These are phyloP conservation scores for Penicillium bovifimosum DNA, from an alignment of 495 filamentous ascomycete genomes.

Conservation along the genomic window DNA sequence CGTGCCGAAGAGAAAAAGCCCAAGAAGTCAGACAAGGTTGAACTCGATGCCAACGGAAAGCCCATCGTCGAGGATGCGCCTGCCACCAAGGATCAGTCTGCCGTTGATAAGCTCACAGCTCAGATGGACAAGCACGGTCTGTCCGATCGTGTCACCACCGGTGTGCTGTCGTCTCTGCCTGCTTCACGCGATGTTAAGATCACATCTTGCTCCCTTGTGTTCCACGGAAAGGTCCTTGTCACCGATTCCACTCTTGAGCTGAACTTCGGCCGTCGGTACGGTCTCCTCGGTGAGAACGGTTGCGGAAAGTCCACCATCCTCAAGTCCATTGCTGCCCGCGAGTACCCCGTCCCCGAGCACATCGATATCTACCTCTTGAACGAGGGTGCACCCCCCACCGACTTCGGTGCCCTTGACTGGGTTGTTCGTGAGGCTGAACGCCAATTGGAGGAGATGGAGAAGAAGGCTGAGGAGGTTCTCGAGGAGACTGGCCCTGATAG, in stretches of 20 bases:
- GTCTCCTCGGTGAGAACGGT: slow-evolving; percentile 95
- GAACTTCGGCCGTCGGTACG: slow-evolving; percentile 88
- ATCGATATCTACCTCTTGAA: slow-evolving; percentile 98
- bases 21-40: slow-evolving; percentile 66
- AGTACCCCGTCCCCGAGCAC: slow-evolving; percentile 94
- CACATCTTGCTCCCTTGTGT: slow-evolving; percentile 85
- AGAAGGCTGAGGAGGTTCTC: slow-evolving; percentile 80
- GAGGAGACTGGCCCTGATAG: slow-evolving; percentile 89
- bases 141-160: slow-evolving; percentile 96
- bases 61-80: slow-evolving; percentile 57
- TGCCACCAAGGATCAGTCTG: slow-evolving; percentile 63
- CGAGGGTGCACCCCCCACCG: slow-evolving; percentile 87
- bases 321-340: slow-evolving; percentile 88
- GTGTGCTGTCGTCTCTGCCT: slow-evolving; percentile 81
- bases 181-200: slow-evolving; percentile 93
- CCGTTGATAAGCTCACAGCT: slow-evolving; percentile 72
- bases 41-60: slow-evolving; percentile 43
- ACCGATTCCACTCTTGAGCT: slow-evolving; percentile 90
- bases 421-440: slow-evolving; percentile 93
- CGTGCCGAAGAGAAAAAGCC: slow-evolving; percentile 75
- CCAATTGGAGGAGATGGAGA: slow-evolving; percentile 85
- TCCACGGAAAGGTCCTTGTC: slow-evolving; percentile 95
- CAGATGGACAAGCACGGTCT: slow-evolving; percentile 96
- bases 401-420: slow-evolving; percentile 91
- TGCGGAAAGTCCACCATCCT: slow-evolving; percentile 97